These are phyloP conservation scores for Hyphopichia burtonii DNA, from an alignment of 1,139 yeast species.

Conservation along the genomic window DNA sequence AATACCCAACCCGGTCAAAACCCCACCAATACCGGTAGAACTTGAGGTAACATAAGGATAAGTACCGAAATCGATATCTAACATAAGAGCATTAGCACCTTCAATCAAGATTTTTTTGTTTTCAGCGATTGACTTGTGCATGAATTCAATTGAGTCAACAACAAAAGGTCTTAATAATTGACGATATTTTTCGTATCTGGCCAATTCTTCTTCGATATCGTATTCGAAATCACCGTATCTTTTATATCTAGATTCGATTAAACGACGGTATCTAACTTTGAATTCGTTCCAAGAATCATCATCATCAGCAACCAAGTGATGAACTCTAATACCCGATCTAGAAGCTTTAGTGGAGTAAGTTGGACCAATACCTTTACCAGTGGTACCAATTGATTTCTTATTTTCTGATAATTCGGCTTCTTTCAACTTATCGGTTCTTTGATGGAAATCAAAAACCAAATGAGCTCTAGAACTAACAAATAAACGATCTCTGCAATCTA, in stretches of 20 bases:
- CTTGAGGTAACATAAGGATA: conserved; percentile 97
- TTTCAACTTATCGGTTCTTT: conserved; percentile 90
- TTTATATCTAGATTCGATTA: conserved; percentile 75
- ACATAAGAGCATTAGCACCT: conserved; percentile 98
- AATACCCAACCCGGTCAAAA: conserved; percentile 91
- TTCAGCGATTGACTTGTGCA: conserved; percentile 75
- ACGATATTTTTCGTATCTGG: conserved; percentile 70
- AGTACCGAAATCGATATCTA: conserved; percentile 97
- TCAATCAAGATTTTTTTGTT: conserved; percentile 90
- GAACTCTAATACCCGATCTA: conserved; percentile 95
- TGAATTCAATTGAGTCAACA: conserved; percentile 86
- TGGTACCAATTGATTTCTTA: conserved; percentile 94
- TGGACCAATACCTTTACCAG: conserved; percentile 99
- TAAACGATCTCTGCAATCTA: conserved; percentile 74
- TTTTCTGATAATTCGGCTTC: conserved; percentile 85
- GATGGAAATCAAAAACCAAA: conserved; percentile 96
- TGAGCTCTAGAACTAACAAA: conserved; percentile 94
- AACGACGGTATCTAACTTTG: conserved; percentile 71
- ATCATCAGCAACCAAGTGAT: conserved; percentile 87
- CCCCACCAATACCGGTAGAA: conserved; percentile 97
- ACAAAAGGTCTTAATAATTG: conserved; percentile 84
- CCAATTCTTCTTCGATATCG: conserved; percentile 78
- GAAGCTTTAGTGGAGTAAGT: conserved; percentile 96
- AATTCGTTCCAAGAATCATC: conserved; percentile 94
- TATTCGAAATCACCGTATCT: conserved; percentile 94